Base-by-base conservation (phyloP, 257 asterid genomes). In the Lycium barbarum region DNA sequence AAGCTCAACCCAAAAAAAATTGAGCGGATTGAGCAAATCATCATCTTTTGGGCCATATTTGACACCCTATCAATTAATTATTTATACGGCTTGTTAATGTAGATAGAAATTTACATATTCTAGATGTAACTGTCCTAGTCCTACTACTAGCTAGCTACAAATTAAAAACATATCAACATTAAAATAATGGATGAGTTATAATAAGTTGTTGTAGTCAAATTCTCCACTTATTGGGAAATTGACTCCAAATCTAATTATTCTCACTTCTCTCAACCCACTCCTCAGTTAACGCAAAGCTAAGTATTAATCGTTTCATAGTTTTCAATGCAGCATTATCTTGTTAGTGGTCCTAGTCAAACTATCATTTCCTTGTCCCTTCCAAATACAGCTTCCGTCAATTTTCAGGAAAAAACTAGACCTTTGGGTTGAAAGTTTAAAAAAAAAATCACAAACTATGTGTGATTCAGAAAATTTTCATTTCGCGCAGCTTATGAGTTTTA, bases 311-410 rank as follows among this genome's bases (percentile, higher is more conserved):
- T 63, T 63, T 22, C 70, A 63, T 66, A 2, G 6, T 33, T 11
- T 9, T 66, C 73, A 66, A 33, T 13, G 40, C 43, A 26, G 73
- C 73, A 66, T 66, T 66, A 66, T 33, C 45, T 33, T 33, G n/a
- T 15, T 33, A 33, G 73, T 66, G 73, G 73, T 36, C 18, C 73
- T 66, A 66, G 73, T 66, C 73, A 66, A 33, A 33, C 45, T 66
- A 13, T 66, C 73, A 66, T 26, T 65, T 65, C 26, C 43, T 26
- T 66, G 26, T 66, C 47, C 20, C 45, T 66, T 66, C 73, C 45
- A 7, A 18, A 7, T 2, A 66, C 5, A 26, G 2, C 45, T 26
- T 26, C 40, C n/a, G 33, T 33, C 6, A 66, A 33, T 66, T 33
- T 66, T 66, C 45, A 66, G 10, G 33, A 65, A 33, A 66, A 26